These are phyloP conservation scores for Sequoia sempervirens DNA, from an alignment of 75 land plant genomes.

Conservation along the genomic window DNA sequence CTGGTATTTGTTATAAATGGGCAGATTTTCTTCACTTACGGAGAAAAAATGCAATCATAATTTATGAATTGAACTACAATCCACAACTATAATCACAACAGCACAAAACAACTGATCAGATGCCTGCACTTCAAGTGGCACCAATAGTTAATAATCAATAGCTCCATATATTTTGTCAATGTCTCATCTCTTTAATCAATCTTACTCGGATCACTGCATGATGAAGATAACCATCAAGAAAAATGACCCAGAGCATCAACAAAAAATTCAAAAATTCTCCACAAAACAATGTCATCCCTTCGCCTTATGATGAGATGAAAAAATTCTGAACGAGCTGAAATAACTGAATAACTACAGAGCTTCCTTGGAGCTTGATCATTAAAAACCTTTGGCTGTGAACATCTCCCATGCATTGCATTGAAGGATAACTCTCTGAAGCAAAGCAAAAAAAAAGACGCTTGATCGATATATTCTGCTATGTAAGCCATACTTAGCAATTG, in stretches of 20 bases:
- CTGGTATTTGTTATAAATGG: background rate
- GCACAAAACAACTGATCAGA: background rate
- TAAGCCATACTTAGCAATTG: constrained; percentile 23
- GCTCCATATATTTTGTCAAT: background rate
- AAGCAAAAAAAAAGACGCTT: background rate
- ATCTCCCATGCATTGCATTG: background rate
- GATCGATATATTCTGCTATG: background rate
- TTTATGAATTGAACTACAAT: background rate
- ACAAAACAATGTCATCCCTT: background rate
- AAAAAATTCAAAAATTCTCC: background rate
- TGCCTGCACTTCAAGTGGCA: background rate
- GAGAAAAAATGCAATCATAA: background rate
- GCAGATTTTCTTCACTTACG: background rate
- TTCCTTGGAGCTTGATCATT: background rate
- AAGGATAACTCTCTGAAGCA: background rate
- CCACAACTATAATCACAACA: background rate
- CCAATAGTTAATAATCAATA: background rate
- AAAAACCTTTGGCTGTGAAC: background rate
- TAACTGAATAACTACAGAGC: background rate
- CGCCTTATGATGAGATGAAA: background rate
- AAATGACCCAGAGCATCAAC: background rate
- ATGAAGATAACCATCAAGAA: background rate
- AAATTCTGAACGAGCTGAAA: background rate
- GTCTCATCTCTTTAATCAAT: background rate
- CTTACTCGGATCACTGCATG: background rate